Percentiles rank a stretch among this genome's conserved stretches.
These are phyloP conservation scores for Epichloe gansuensis DNA, from an alignment of 2,329 filamentous ascomycete genomes.

Conservation along the genomic window DNA sequence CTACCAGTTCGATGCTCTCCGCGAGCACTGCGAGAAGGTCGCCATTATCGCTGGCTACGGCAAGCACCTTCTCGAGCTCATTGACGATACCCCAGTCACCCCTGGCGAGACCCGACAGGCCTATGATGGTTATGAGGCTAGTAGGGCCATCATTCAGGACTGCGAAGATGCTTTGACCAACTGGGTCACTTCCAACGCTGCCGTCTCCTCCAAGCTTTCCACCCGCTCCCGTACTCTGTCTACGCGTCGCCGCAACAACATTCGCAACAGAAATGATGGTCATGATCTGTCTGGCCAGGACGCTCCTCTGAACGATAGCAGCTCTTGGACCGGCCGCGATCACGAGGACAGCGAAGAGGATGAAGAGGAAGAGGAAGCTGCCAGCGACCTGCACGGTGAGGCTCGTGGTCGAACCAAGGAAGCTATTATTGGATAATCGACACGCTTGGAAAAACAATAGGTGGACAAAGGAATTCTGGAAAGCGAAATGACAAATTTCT, in stretches of 20 bases:
- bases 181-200: slow-evolving; percentile 86
- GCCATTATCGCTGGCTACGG: slow-evolving; percentile 96
- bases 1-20: slow-evolving; percentile 95
- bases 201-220: slow-evolving; percentile 77
- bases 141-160: slow-evolving; percentile 98
- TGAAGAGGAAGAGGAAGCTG: slow-evolving; percentile 43
- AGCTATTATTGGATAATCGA: slow-evolving; percentile 30
- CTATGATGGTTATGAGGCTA: slow-evolving; percentile 96
- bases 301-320: slow-evolving; percentile 59
- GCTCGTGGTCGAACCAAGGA: slow-evolving; percentile 42
- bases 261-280: slow-evolving; percentile 52
- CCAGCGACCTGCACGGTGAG: slow-evolving; percentile 42
- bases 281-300: slow-evolving; percentile 78
- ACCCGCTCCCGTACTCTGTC: slow-evolving; percentile 78
- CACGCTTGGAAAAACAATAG: background rate
- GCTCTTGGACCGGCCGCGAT: slow-evolving; percentile 72
- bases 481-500: background rate
- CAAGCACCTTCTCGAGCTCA: slow-evolving; percentile 92
- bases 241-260: slow-evolving; percentile 65
- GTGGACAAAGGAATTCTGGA: background rate
- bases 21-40: slow-evolving; percentile 95
- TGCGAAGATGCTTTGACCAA: slow-evolving; percentile 95
- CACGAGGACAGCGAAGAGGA: slow-evolving; percentile 53
- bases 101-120: slow-evolving; percentile 91
- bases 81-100: slow-evolving; percentile 93